phyloP scores from a whole-genome alignment of 2,329 filamentous ascomycete genomes.

The Xylariaceae sp. region DNA sequence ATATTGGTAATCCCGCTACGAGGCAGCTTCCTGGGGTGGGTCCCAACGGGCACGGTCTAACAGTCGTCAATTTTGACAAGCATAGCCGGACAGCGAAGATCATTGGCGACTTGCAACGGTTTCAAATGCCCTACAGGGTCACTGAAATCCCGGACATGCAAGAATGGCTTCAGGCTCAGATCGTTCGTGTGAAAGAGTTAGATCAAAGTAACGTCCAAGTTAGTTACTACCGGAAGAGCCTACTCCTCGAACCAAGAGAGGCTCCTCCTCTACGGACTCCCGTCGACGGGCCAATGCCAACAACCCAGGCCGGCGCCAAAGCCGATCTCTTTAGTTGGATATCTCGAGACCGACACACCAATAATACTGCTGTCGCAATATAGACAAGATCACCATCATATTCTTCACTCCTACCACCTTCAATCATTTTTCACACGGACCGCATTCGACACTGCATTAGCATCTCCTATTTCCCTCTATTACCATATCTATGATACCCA shows the following conservation, averaged over 20 bases:
- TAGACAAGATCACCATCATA: slow-evolving; percentile 16
- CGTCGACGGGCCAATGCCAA: slow-evolving; percentile 37
- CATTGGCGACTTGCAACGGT: slow-evolving; percentile 92
- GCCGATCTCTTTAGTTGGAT: slow-evolving; percentile 59
- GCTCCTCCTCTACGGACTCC: slow-evolving; percentile 41
- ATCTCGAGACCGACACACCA: slow-evolving; percentile 51
- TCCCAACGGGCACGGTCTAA: slow-evolving; percentile 67
- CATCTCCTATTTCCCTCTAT: slow-evolving; percentile 28
- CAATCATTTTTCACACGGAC: neutral
- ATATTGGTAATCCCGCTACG: slow-evolving; percentile 88
- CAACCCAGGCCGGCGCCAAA: slow-evolving; percentile 38
- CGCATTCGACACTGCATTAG: slow-evolving; percentile 18
- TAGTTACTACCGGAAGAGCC: slow-evolving; percentile 78
- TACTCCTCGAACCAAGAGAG: slow-evolving; percentile 81
- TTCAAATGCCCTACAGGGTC: slow-evolving; percentile 91
- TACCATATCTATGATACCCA: slow-evolving; percentile 42
- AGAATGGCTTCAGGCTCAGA: slow-evolving; percentile 86
- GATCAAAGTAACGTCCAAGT: slow-evolving; percentile 63
- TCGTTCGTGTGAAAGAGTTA: slow-evolving; percentile 73
- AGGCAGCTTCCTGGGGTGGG: slow-evolving; percentile 70
- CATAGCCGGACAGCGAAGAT: slow-evolving; percentile 93
- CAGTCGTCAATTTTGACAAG: slow-evolving; percentile 97
- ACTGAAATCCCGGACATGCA: slow-evolving; percentile 86
- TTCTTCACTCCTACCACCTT: neutral
- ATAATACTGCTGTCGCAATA: slow-evolving; percentile 32